Percentiles rank a stretch among this genome's conserved stretches.
Evolutionary conservation across 495 filamentous ascomycete genomes (phyloP).

Genomic region (Penicillium salamii): DNA sequence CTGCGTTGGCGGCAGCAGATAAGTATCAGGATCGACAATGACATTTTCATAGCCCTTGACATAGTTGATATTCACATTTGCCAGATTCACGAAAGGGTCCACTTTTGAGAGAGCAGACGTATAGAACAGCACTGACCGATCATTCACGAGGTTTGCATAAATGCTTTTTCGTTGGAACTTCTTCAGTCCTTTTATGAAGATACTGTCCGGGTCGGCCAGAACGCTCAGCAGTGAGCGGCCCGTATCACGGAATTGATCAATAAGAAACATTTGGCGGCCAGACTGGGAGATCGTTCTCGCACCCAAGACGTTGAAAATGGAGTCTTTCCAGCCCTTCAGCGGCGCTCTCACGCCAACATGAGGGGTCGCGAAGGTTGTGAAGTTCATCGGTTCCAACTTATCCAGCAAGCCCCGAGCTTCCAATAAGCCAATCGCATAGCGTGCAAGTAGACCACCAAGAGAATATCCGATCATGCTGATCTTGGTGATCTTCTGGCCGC

Average conservation of each 20-base stretch:
- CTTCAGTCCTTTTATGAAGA: constrained; percentile 79
- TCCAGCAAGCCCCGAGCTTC: constrained; percentile 77
- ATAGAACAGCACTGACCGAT: constrained; percentile 76
- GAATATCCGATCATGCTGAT: constrained; percentile 88
- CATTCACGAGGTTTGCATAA: constrained; percentile 85
- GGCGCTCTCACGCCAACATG: constrained; percentile 85
- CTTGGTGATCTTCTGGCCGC: constrained; percentile 72
- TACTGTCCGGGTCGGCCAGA: constrained; percentile 76
- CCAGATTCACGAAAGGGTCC: constrained; percentile 69
- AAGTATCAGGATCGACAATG: constrained; percentile 67
- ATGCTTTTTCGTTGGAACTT: constrained; percentile 69
- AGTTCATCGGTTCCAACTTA: constrained; percentile 80
- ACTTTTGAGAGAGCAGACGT: constrained; percentile 70
- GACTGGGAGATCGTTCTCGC: constrained; percentile 73
- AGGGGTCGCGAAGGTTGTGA: constrained; percentile 87
- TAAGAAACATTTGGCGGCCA: constrained; percentile 81
- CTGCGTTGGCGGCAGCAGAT: constrained; percentile 47
- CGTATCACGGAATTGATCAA: constrained; percentile 81
- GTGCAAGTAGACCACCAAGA: constrained; percentile 79
- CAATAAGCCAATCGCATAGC: constrained; percentile 85
- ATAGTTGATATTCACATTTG: constrained; percentile 66
- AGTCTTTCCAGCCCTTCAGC: constrained; percentile 59
- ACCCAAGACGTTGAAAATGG: constrained; percentile 79
- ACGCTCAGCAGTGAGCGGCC: constrained; percentile 74
- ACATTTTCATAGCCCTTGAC: constrained; percentile 69